Evolutionary conservation across 129 eudicot species (phyloP).

Genomic region (Centella asiatica): DNA sequence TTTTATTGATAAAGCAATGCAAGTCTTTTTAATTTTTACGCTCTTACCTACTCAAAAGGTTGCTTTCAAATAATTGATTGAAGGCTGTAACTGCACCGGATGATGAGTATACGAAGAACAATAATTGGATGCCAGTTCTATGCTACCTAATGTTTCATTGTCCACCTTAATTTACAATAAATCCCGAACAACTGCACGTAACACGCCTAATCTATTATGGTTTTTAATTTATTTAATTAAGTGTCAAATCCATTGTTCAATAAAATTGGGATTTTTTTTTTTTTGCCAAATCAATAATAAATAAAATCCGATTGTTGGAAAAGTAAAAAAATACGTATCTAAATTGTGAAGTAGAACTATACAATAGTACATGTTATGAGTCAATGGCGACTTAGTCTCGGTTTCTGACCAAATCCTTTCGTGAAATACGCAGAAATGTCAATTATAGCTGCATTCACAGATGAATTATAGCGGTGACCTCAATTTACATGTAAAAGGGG

Average conservation of each 20-base stretch:
- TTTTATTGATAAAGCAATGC: background rate
- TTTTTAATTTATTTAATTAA: too few species aligned
- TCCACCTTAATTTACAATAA: background rate
- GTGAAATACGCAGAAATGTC: background rate
- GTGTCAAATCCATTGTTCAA: background rate
- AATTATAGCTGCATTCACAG: background rate
- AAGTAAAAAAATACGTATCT: background rate
- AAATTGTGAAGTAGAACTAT: background rate
- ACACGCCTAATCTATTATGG: background rate
- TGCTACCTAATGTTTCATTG: background rate
- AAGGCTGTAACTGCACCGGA: background rate
- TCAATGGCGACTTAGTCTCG: background rate
- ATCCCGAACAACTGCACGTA: too few species aligned
- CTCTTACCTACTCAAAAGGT: background rate
- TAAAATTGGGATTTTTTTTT: too few species aligned
- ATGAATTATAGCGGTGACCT: background rate
- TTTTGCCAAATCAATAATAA: too few species aligned
- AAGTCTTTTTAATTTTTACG: background rate
- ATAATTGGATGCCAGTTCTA: background rate
- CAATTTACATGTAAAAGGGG: background rate
- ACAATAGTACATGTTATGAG: background rate
- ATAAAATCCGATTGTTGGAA: background rate
- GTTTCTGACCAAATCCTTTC: background rate
- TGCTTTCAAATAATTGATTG: background rate
- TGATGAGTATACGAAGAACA: background rate